Evolutionary conservation across 306 rosid genomes (phyloP), one percentile per base, ranked within the genome.

Genomic region (Rubus parviflorus): DNA sequence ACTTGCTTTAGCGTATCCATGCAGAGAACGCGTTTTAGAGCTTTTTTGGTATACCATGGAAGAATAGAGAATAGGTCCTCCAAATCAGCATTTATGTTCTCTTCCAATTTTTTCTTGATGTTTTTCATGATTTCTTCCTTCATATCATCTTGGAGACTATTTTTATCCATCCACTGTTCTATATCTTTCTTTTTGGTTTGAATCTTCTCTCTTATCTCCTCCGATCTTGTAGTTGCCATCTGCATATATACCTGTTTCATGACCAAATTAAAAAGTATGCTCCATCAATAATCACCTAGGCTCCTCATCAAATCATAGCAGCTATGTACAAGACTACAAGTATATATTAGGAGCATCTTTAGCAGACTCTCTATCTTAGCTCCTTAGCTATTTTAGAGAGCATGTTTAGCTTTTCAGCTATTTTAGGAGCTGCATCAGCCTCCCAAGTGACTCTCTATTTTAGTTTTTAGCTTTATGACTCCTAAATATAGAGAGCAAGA

Each of bases 171-270:
- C 74, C 74, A 69, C 56, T 14, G 6, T 23, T 46, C n/a, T 52
- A 69, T 30, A 52, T 47, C 56, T 7, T 37, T 0, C 22, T 25
- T 57, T 37, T 22, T 41, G 12, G 5, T 23, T 5, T 9, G 64
- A 23, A 30, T 1, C 2, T 48, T 63, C 48, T 49, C 58, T 11
- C 20, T 22, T 41, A 43, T 48, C 61, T 78, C 61, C 14, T 69
- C 70, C 14, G 63, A 61, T 30, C 62, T 47, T 47, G 58, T 56
- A 9, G 63, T 68, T 19, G 63, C n/a, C 40, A 12, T 56, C 25
- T 58, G 53, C 49, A 78, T 19, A 61, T 37, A 69, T 12, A 40
- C 22, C 64, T 78, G 48, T 70, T 20, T 14, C 51, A 78, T 15
- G 16, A 14, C 6, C 20, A 7, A 20, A 4, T 42, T 4, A 42